Base-by-base conservation (phyloP, 805 yeast genomes). In the Hanseniaspora lachancei region DNA sequence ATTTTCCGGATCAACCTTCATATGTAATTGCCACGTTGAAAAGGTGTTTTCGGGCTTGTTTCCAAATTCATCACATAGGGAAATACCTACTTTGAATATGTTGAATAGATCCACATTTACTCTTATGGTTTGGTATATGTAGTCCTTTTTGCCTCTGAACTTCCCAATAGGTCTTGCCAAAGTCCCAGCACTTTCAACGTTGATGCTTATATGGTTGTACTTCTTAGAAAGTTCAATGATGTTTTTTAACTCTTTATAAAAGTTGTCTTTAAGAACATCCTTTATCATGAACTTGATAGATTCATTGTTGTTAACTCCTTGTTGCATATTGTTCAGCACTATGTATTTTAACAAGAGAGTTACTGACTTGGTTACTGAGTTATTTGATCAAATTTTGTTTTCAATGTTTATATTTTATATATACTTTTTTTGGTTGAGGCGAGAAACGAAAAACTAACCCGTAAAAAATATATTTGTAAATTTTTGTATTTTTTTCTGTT, bases 11-110 rank as follows among this genome's bases (percentile, higher is more conserved):
- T 86, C 89, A 68, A 89, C 93, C 61, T 77, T 74, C 72, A 93
- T 89, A 68, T 93, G 93, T 72, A 93, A 89, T 67, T 91, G 97
- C 96, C 97, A 93, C n/a, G 96, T 87, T 4, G 84, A 78, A 36
- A 82, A 78, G 23, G 76, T 75, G 60, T 73, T 73, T 60, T 81
- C 84, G 2, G 89, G 89, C 57, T 79, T 80, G 57, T 77, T 79
- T 15, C 91, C 93, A 54, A 74, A 74, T 46, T 74, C 73, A 65
- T 85, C 93, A 56, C 86, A 74, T 24, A 88, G 68, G 0, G 95
- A 81, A 43, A 88, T 73, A 27, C 95, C 95, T 55, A 93, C 77
- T 69, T 93, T 98, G 55, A 93, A 82, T 57, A 93, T 79, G 62
- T 84, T 82, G 61, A 89, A 70, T 56, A 93, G 74, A 68, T 93